A percentile compares a stretch with the other conserved stretches of the same genome.
Conservation (phyloP, 1,139 yeast genomes). For the Ogataea hybrid region DNA sequence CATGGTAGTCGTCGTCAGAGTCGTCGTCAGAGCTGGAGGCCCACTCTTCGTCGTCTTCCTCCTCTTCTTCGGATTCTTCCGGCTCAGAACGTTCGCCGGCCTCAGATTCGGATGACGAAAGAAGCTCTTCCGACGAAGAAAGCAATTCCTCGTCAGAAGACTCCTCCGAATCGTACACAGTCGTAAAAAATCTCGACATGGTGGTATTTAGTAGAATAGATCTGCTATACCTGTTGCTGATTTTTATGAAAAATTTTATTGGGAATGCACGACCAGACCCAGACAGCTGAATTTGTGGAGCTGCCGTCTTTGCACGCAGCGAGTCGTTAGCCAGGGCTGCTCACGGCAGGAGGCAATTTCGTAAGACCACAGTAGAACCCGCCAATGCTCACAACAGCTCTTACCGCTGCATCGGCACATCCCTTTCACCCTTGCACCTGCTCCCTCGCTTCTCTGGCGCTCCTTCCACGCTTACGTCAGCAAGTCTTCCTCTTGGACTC, state of each 20-base stretch:
- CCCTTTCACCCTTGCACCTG: not conserved
- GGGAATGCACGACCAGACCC: conserved; percentile 10
- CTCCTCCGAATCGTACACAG: conserved; percentile 55
- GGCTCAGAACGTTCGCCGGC: conserved; percentile 36
- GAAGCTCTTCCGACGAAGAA: conserved; percentile 69
- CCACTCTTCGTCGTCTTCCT: conserved; percentile 43
- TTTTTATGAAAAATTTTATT: conserved; percentile 15
- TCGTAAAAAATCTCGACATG: conserved; percentile 79
- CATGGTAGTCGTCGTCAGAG: conserved; percentile 34
- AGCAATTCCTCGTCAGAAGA: conserved; percentile 76
- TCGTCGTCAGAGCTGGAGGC: conserved; percentile 38
- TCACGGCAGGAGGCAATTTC: too few relatives aligned
- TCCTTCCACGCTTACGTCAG: conserved; percentile 3
- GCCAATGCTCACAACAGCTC: too few relatives aligned
- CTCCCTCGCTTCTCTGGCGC: not conserved
- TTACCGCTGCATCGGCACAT: not conserved
- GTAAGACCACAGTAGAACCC: too few relatives aligned
- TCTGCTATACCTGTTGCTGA: conserved; percentile 5
- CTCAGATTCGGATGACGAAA: conserved; percentile 46
- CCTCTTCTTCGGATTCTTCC: conserved; percentile 37
- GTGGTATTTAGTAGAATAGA: conserved; percentile 7
- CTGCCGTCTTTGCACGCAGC: too few relatives aligned
- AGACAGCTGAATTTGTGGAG: too few relatives aligned
- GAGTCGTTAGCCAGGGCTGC: too few relatives aligned
- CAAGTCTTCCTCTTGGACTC: not conserved